Conservation (phyloP, 2,329 filamentous ascomycete species). For the Aotearoamyces nothofagi region DNA sequence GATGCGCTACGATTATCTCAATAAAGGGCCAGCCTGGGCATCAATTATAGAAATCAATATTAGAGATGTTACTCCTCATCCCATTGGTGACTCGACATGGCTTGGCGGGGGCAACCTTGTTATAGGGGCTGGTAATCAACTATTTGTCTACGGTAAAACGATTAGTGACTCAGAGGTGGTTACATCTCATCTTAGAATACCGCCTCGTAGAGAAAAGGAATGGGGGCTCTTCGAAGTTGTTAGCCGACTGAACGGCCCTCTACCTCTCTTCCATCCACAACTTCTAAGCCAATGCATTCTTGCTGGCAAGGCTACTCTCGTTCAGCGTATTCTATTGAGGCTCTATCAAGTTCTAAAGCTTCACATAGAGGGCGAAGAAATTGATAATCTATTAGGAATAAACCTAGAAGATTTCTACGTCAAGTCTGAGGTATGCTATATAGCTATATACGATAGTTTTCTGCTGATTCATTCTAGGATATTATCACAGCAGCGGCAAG, state of each 20-base stretch:
- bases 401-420: constrained; percentile 43
- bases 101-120: constrained; percentile 71
- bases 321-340: constrained; percentile 56
- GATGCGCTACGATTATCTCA: constrained; percentile 82
- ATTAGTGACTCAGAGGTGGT: constrained; percentile 37
- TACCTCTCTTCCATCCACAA: constrained; percentile 86
- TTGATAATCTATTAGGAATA: constrained; percentile 65
- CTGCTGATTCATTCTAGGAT: constrained; percentile 10
- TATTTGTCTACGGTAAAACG: constrained; percentile 72
- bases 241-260: constrained; percentile 68
- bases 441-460: not conserved
- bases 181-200: constrained; percentile 5
- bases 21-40: constrained; percentile 80
- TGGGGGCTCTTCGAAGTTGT: constrained; percentile 67
- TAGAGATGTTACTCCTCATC: constrained; percentile 69
- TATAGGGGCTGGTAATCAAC: constrained; percentile 78
- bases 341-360: constrained; percentile 70
- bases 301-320: constrained; percentile 56
- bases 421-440: constrained; percentile 12
- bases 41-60: constrained; percentile 71
- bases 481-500: constrained; percentile 8
- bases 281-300: constrained; percentile 79
- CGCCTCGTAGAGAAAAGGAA: constrained; percentile 7
- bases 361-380: constrained; percentile 61
- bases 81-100: constrained; percentile 90